These are phyloP conservation scores for Yamagishiella unicocca DNA, from an alignment of 139 green algal species.

Conservation along the genomic window DNA sequence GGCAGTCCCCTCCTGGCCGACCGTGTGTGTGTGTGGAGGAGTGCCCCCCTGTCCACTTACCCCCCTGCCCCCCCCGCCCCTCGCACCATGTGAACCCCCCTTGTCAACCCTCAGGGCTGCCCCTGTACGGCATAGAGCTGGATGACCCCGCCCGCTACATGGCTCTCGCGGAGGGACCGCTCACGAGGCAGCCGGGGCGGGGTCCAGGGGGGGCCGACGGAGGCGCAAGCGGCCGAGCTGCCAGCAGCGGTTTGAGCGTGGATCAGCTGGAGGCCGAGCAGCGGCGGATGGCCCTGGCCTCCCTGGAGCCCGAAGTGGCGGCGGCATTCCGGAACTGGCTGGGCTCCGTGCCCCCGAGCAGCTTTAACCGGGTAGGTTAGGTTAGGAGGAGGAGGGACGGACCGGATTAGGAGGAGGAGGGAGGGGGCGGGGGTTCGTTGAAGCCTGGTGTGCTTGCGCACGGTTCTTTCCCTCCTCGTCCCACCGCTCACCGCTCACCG, in stretches of 20 bases:
- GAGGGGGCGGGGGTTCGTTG: neutral
- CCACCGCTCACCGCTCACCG: neutral
- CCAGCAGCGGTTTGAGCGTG: neutral
- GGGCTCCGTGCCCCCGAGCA: neutral
- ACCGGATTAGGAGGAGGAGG: neutral
- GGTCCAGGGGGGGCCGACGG: neutral
- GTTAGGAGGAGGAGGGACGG: too few species aligned
- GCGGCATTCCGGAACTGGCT: neutral
- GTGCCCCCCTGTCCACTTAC: neutral
- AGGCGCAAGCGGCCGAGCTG: neutral
- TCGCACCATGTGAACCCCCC: neutral
- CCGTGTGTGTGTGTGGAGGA: neutral
- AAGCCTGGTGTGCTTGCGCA: neutral
- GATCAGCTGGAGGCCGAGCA: neutral
- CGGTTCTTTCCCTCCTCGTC: neutral
- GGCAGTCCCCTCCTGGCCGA: too few species aligned
- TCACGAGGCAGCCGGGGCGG: neutral
- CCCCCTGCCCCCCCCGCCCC: neutral
- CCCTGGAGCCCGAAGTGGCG: neutral
- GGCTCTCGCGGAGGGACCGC: neutral
- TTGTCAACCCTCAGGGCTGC: neutral
- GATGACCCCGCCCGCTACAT: constrained; percentile 4
- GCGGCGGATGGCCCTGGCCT: neutral
- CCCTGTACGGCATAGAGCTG: constrained; percentile 34
- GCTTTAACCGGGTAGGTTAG: neutral